Base-by-base conservation (phyloP, 2,329 filamentous ascomycete species). In the Spiromastix sp. region DNA sequence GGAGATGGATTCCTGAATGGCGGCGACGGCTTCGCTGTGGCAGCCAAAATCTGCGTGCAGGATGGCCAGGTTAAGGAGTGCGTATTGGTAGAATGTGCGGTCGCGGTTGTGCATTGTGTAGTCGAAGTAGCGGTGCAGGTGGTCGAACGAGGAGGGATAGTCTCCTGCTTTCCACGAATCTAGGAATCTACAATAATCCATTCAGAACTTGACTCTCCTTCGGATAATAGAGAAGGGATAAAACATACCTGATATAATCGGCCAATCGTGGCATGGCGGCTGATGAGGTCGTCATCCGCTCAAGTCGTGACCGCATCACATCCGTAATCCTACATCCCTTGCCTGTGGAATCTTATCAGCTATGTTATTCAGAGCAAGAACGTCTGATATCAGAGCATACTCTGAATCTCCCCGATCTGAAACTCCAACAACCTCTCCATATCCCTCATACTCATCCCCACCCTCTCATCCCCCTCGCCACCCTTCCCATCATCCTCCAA, bases 31-130 rank as follows among this genome's bases (percentile, higher is more conserved):
- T 60, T 96, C 87, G 26, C 77, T 74, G 55, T 86, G 80, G 53
- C 85, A 94, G 30, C 87, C 87, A 64, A 96, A 96, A 56, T 96
- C 91, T 11, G 87, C 85, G 52, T 98, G 89, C 4, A 96, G 71
- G 21, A 95, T 85, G 3, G 87, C 89, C 39, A 95, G 72, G 52
- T 95, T 95, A 52, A 98, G 78, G 10, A 96, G 65, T 1, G 91
- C 91, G 54, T 95, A 94, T 54, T 96, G 91, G 51, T 98, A 96
- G 49, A 87, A 87, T 4, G 82, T 74, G 16, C 83, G 79, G 49
- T 93, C 83, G 41, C 78, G 69, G 46, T 78, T 82, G 49, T 91
- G 82, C 76, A 93, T 86, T 1, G 87, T 91, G 58, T 94, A 95
- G 57, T 98, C 91, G 50, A 95, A 98, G 57, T 95, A 98, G 34